Evolutionary conservation across 208 protist genomes (phyloP).

Genomic region (Leishmania major): DNA sequence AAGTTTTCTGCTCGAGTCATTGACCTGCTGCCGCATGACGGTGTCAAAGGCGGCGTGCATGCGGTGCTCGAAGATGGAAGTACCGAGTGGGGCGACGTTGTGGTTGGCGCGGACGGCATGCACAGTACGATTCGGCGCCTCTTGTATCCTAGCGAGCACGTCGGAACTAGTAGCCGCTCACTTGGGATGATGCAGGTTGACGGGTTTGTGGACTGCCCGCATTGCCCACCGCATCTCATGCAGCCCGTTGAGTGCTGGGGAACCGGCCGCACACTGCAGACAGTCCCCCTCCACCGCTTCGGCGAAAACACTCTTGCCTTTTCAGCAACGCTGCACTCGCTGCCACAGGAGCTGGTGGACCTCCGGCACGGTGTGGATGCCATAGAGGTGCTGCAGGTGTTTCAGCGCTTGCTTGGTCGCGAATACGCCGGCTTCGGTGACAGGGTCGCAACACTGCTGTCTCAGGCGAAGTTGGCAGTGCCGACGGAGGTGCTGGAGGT

Average conservation of each 20-base stretch:
- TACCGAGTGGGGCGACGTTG: slow-evolving; percentile 89
- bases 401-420: slow-evolving; percentile 44
- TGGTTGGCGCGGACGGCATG: slow-evolving; percentile 89
- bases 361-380: slow-evolving; percentile 39
- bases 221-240: slow-evolving; percentile 45
- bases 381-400: slow-evolving; percentile 50
- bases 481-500: slow-evolving; percentile 81
- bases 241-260: slow-evolving; percentile 78
- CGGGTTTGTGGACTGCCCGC: slow-evolving; percentile 53
- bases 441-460: slow-evolving; percentile 39
- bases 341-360: slow-evolving; percentile 62
- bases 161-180: slow-evolving; percentile 63
- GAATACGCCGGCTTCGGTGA: slow-evolving; percentile 66
- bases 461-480: slow-evolving; percentile 55
- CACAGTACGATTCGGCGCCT: slow-evolving; percentile 78
- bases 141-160: slow-evolving; percentile 79
- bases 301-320: slow-evolving; percentile 64
- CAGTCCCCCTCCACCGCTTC: slow-evolving; percentile 49
- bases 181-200: slow-evolving; percentile 84
- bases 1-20: slow-evolving; percentile 75
- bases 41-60: slow-evolving; percentile 84
- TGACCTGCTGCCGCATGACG: slow-evolving; percentile 81
- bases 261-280: slow-evolving; percentile 34
- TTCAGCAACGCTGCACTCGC: slow-evolving; percentile 66
- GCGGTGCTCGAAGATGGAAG: slow-evolving; percentile 72